Conservation (phyloP, 192 early-diverging fungal species). For the Coemansia sp. region DNA sequence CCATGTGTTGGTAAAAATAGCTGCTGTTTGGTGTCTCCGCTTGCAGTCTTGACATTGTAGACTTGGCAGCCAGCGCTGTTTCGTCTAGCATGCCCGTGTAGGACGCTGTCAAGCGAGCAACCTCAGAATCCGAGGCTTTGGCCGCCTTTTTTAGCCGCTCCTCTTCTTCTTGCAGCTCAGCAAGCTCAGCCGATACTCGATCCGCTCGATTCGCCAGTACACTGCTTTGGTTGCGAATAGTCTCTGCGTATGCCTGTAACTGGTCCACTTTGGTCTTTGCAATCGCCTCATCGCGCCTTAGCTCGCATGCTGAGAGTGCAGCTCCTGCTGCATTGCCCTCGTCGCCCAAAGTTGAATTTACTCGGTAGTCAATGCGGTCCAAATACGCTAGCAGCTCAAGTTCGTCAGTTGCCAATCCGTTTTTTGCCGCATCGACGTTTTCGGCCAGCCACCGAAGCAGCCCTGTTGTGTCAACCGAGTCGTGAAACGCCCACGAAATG, state of each 20-base stretch:
- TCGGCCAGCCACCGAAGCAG: constrained; percentile 35
- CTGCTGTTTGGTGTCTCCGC: background rate
- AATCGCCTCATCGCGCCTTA: constrained; percentile 7
- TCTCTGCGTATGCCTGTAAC: constrained; percentile 15
- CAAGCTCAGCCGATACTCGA: constrained; percentile 24
- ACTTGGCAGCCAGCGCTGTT: constrained; percentile 18
- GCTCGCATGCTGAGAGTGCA: constrained; percentile 18
- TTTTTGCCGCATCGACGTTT: constrained; percentile 26
- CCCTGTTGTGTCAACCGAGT: constrained; percentile 35
- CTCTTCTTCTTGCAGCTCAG: constrained; percentile 30
- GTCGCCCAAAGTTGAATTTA: background rate
- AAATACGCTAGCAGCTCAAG: constrained; percentile 35
- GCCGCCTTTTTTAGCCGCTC: constrained; percentile 17
- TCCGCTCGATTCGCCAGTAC: constrained; percentile 24
- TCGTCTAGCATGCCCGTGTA: constrained; percentile 34
- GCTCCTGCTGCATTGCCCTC: background rate
- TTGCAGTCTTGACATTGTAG: constrained; percentile 15
- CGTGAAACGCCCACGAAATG: constrained; percentile 49
- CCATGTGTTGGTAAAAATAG: constrained; percentile 33
- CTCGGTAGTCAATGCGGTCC: constrained; percentile 21
- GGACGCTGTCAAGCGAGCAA: constrained; percentile 20
- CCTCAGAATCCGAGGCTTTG: constrained; percentile 24
- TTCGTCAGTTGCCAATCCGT: constrained; percentile 31
- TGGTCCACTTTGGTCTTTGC: constrained; percentile 4
- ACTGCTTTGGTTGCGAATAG: constrained; percentile 15